Percentiles rank a stretch among this genome's conserved stretches.
phyloP scores from a whole-genome alignment of 163 green algal species.

The Volvox carteri region DNA sequence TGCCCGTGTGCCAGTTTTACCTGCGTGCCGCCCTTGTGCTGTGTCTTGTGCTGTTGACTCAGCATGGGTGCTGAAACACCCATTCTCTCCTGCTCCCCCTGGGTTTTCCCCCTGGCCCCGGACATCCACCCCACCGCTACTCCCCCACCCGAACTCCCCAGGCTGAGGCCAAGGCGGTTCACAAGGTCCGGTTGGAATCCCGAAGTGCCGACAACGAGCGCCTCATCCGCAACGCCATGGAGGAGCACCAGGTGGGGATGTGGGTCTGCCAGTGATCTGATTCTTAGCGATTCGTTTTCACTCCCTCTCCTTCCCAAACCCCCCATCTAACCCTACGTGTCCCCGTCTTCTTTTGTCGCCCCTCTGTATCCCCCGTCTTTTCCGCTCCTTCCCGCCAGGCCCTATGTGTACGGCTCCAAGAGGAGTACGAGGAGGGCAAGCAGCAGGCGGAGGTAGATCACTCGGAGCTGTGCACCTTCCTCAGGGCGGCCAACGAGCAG shows the following conservation, averaged over 20 bases:
- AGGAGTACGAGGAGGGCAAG: slow-evolving; percentile 58
- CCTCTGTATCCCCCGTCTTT: not conserved
- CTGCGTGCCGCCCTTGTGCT: too few species aligned
- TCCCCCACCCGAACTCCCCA: too few species aligned
- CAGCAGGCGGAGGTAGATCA: slow-evolving; percentile 55
- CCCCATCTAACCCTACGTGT: not conserved
- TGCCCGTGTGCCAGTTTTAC: too few species aligned
- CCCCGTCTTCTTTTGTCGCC: not conserved
- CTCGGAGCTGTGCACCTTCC: slow-evolving; percentile 61
- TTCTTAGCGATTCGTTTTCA: not conserved
- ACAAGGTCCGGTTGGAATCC: slow-evolving; percentile 51
- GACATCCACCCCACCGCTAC: too few species aligned
- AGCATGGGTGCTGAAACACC: too few species aligned
- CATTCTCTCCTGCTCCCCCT: too few species aligned
- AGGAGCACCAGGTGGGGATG: slow-evolving; percentile 39
- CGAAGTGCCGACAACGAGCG: slow-evolving; percentile 54
- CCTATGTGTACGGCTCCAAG: slow-evolving; percentile 55
- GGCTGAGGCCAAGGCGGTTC: slow-evolving; percentile 50
- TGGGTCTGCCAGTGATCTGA: not conserved
- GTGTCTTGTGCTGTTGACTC: too few species aligned
- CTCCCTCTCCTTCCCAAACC: not conserved
- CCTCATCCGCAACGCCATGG: slow-evolving; percentile 8
- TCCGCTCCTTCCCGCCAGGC: slow-evolving; percentile 9
- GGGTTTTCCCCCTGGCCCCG: too few species aligned
- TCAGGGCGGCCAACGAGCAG: slow-evolving; percentile 58